Evolutionary conservation across 2,329 filamentous ascomycete species (phyloP).

Genomic region (Aspergillus sp.): DNA sequence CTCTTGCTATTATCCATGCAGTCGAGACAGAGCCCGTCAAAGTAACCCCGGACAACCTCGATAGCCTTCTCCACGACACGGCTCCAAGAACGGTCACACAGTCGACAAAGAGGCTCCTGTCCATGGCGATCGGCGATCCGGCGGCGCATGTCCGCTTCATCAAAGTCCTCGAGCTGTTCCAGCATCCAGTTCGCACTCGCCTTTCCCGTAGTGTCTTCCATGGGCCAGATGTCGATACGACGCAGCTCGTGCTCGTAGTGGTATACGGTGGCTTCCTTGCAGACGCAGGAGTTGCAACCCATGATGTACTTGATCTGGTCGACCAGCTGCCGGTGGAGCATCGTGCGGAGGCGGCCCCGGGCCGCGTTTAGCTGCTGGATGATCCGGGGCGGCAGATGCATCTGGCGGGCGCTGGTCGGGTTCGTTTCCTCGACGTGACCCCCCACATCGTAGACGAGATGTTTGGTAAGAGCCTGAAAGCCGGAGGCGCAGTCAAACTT

Average conservation of each 20-base stretch:
- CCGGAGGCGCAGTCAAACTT: neutral
- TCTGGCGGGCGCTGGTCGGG: neutral
- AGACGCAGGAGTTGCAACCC: neutral
- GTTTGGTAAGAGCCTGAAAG: neutral
- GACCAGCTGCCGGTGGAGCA: neutral
- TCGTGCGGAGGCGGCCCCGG: neutral
- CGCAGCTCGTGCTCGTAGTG: neutral
- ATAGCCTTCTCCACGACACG: no score
- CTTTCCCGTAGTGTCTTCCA: neutral
- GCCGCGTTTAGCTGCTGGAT: neutral
- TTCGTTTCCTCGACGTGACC: conserved; percentile 5
- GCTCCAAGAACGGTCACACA: no score
- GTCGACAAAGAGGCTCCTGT: no score
- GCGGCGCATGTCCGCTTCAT: neutral
- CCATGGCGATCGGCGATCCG: no score
- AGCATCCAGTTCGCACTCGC: neutral
- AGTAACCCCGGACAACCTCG: no score
- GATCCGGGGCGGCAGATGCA: conserved; percentile 3
- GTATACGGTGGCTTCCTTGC: neutral
- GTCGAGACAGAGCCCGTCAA: no score
- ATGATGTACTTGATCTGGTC: neutral
- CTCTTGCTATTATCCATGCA: no score
- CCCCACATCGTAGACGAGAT: neutral
- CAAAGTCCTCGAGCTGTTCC: neutral
- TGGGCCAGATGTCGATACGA: neutral